Conservation (phyloP, 169 alveolate genomes). For the Cryptosporidium sp. region DNA sequence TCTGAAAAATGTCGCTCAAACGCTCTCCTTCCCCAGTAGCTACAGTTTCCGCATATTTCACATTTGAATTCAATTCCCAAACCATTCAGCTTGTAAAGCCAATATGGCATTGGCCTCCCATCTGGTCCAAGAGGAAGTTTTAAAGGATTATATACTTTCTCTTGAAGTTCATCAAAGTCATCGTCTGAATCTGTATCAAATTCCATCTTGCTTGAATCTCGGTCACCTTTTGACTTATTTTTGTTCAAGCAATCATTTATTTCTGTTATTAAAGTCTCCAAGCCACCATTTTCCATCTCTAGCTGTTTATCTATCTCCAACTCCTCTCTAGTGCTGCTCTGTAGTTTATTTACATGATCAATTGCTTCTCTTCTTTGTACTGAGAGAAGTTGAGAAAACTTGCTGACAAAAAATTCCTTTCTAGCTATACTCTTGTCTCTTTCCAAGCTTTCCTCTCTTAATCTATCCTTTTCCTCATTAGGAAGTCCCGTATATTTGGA, state of each 20-base stretch:
- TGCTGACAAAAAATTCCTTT: slow-evolving; percentile 86
- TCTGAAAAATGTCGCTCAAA: slow-evolving; percentile 98
- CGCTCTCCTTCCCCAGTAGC: slow-evolving; percentile 99
- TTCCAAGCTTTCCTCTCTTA: slow-evolving; percentile 82
- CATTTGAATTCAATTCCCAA: slow-evolving; percentile 98
- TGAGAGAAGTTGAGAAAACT: slow-evolving; percentile 86
- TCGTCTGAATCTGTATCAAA: slow-evolving; percentile 77
- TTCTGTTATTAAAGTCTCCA: slow-evolving; percentile 66
- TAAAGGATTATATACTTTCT: slow-evolving; percentile 95
- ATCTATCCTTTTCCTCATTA: slow-evolving; percentile 83
- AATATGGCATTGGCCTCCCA: slow-evolving; percentile 99
- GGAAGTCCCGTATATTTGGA: slow-evolving; percentile 85
- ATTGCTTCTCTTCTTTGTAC: slow-evolving; percentile 89
- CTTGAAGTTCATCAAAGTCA: slow-evolving; percentile 89
- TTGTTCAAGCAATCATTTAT: background rate
- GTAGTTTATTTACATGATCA: slow-evolving; percentile 88
- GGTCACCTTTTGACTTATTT: slow-evolving; percentile 18
- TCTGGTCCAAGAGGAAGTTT: slow-evolving; percentile 99
- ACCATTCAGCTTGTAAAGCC: slow-evolving; percentile 99
- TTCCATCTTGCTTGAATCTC: slow-evolving; percentile 43
- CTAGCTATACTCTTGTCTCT: slow-evolving; percentile 86
- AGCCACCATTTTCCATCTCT: slow-evolving; percentile 60
- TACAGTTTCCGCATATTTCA: slow-evolving; percentile 98
- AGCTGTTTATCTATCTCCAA: slow-evolving; percentile 81
- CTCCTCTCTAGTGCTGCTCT: slow-evolving; percentile 86